A percentile compares a stretch with the other conserved stretches of the same genome.
Evolutionary conservation across 371 early-diverging fungal species (phyloP).

Genomic region (Capillidium rhysosporum): DNA sequence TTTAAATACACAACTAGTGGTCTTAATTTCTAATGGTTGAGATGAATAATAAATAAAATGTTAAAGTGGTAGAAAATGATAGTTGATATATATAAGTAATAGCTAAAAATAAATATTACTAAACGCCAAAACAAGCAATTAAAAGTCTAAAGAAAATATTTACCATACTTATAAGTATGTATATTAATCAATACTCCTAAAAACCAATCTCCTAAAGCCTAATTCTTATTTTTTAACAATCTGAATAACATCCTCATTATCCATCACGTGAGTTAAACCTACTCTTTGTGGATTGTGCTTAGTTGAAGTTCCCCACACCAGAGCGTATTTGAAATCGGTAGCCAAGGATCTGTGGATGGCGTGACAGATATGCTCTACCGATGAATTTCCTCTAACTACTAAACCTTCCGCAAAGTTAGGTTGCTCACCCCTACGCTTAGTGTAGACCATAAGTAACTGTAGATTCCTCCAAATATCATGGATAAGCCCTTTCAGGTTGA

Average conservation of each 20-base stretch:
- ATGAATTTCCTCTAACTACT: constrained; percentile 69
- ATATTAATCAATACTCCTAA: too few relatives aligned
- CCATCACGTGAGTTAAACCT: constrained; percentile 80
- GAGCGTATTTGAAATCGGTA: constrained; percentile 69
- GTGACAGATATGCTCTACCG: constrained; percentile 93
- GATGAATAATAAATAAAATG: too few relatives aligned
- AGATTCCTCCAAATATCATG: constrained; percentile 81
- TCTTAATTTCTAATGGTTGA: too few relatives aligned
- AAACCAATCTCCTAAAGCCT: background rate
- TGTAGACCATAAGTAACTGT: constrained; percentile 82
- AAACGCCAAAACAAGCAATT: too few relatives aligned
- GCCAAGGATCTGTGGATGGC: constrained; percentile 85
- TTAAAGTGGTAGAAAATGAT: too few relatives aligned
- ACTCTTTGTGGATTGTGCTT: constrained; percentile 94
- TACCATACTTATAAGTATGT: too few relatives aligned
- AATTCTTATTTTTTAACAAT: constrained; percentile 8
- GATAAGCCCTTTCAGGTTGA: constrained; percentile 87
- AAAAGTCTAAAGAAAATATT: too few relatives aligned
- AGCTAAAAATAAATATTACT: too few relatives aligned
- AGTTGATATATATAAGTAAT: too few relatives aligned
- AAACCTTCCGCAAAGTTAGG: constrained; percentile 95
- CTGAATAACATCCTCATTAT: constrained; percentile 94
- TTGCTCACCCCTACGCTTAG: constrained; percentile 89
- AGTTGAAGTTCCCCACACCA: constrained; percentile 54
- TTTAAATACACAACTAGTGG: too few relatives aligned